A percentile compares a stretch with the other conserved stretches of the same genome.
Evolutionary conservation across 257 asterid species (phyloP).

Genomic region (Jasminum sambac): DNA sequence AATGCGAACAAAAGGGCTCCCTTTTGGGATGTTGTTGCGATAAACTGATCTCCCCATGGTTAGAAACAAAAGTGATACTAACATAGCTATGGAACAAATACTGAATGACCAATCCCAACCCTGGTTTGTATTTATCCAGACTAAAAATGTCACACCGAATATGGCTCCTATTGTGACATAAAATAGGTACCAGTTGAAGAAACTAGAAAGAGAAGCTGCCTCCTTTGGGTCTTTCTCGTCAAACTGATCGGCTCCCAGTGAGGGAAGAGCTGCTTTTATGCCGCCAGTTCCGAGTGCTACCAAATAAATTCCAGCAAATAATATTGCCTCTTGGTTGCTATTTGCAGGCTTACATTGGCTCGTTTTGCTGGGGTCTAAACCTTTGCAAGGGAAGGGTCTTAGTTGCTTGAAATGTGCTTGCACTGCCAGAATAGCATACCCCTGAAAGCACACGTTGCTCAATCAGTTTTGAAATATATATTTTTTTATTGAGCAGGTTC

Average conservation of each 20-base stretch:
- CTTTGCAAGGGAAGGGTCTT: conserved; percentile 72
- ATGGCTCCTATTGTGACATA: conserved; percentile 54
- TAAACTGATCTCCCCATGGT: conserved; percentile 52
- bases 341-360: conserved; percentile 46
- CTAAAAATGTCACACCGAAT: conserved; percentile 66
- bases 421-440: conserved; percentile 57
- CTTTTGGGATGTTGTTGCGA: conserved; percentile 49
- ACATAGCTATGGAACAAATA: conserved; percentile 51
- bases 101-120: conserved; percentile 88
- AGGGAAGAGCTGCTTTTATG: conserved; percentile 65
- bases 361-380: conserved; percentile 26
- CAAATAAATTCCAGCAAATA: conserved; percentile 56
- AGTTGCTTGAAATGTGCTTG: conserved; percentile 67
- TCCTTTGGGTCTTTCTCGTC: conserved; percentile 58
- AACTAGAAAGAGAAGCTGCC: conserved; percentile 61
- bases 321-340: conserved; percentile 42
- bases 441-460: conserved; percentile 38
- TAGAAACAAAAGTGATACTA: conserved; percentile 42
- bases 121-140: conserved; percentile 62
- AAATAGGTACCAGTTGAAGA: conserved; percentile 68
- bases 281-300: conserved; percentile 70
- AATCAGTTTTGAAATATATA: neutral
- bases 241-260: conserved; percentile 77
- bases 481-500: neutral
- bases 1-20: conserved; percentile 61